Percentiles rank a stretch among this genome's conserved stretches.
These are phyloP conservation scores for Ceratonia siliqua DNA, from an alignment of 306 rosid genomes.

Conservation along the genomic window DNA sequence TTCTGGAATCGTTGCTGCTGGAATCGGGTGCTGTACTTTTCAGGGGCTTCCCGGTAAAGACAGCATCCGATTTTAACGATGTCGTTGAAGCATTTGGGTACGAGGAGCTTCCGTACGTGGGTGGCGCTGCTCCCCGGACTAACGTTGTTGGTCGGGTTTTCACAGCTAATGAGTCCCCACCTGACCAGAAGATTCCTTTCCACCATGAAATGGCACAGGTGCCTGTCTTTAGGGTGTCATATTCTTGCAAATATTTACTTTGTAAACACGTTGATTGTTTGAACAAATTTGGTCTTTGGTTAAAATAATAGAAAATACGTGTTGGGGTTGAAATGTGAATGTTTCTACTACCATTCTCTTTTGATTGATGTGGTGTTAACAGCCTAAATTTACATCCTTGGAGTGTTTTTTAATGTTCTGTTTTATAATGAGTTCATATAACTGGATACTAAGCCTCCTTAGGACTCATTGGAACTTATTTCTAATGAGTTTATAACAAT, in stretches of 20 bases:
- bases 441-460: background rate
- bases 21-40: constrained; percentile 72
- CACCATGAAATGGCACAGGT: constrained; percentile 95
- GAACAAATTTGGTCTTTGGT: background rate
- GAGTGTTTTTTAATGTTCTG: background rate
- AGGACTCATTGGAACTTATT: background rate
- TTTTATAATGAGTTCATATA: background rate
- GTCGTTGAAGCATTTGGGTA: constrained; percentile 74
- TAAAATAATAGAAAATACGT: background rate
- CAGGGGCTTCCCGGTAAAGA: constrained; percentile 54
- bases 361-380: background rate
- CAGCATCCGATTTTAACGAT: constrained; percentile 76
- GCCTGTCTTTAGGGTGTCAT: background rate
- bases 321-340: background rate
- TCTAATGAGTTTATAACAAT: background rate
- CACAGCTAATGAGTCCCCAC: constrained; percentile 90
- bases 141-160: constrained; percentile 80
- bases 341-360: background rate
- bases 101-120: constrained; percentile 86
- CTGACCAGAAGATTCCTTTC: constrained; percentile 85
- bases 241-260: background rate
- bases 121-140: constrained; percentile 84
- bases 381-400: background rate
- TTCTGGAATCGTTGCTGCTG: constrained; percentile 53
- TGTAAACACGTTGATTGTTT: background rate